A percentile compares a stretch with the other conserved stretches of the same genome.
Evolutionary conservation across 2,329 filamentous ascomycete species (phyloP).

Genomic region (Biscogniauxia marginata): DNA sequence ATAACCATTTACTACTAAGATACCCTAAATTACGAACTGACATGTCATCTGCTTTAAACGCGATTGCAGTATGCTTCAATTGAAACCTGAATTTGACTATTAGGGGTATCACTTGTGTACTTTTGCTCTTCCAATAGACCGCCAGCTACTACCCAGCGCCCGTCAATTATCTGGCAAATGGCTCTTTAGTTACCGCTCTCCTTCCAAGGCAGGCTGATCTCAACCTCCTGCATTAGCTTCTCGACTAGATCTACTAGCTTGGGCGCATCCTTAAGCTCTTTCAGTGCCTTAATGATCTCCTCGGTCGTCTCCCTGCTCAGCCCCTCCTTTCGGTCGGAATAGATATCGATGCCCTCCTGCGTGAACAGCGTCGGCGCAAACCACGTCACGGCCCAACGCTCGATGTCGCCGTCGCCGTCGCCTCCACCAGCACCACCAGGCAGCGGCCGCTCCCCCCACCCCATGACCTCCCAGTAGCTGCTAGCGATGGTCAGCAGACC

Average conservation of each 20-base stretch:
- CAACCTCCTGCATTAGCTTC: conserved; percentile 50
- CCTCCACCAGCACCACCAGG: conserved; percentile 39
- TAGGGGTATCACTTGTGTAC: too few relatives aligned
- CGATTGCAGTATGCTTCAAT: too few relatives aligned
- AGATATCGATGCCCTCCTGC: conserved; percentile 77
- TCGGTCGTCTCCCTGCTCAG: conserved; percentile 56
- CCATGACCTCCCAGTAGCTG: conserved; percentile 79
- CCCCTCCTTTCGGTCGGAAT: conserved; percentile 62
- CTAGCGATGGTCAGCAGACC: conserved; percentile 70
- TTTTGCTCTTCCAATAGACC: too few relatives aligned
- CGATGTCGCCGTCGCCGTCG: conserved; percentile 31
- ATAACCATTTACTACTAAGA: too few relatives aligned
- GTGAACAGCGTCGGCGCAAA: conserved; percentile 84
- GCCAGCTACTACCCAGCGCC: neutral
- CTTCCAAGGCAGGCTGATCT: conserved; percentile 52
- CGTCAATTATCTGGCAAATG: neutral
- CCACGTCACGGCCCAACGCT: conserved; percentile 78
- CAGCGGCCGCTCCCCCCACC: conserved; percentile 60
- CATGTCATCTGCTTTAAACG: too few relatives aligned
- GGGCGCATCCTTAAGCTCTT: conserved; percentile 51
- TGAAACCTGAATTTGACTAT: too few relatives aligned
- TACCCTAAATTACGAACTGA: too few relatives aligned
- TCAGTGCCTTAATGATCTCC: conserved; percentile 55
- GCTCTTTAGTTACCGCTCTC: conserved; percentile 22
- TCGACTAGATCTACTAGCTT: conserved; percentile 52